Conservation (phyloP, 768 basidiomycete species). For the Mycena capillaripes region DNA sequence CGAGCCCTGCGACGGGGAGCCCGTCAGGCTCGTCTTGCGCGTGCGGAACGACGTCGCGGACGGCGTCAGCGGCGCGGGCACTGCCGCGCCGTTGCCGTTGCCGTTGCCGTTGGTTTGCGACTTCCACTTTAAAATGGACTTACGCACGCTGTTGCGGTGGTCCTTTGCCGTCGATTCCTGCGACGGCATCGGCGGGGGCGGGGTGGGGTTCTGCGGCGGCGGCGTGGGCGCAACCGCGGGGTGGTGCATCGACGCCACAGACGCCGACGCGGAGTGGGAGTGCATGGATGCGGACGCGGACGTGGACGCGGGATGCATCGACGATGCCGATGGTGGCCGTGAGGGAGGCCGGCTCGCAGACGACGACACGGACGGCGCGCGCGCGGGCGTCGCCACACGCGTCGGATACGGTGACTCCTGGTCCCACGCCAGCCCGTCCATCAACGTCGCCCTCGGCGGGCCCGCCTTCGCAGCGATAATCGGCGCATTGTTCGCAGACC, state of each 20-base stretch:
- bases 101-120: conserved; percentile 52
- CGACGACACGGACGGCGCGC: conserved; percentile 36
- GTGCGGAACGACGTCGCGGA: conserved; percentile 33
- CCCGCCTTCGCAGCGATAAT: conserved; percentile 59
- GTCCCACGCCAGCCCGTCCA: conserved; percentile 75
- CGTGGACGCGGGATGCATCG: conserved; percentile 41
- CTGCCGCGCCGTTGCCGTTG: conserved; percentile 37
- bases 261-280: no score
- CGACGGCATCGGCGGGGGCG: conserved; percentile 23
- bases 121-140: conserved; percentile 84
- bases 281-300: no score
- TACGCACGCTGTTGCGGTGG: conserved; percentile 64
- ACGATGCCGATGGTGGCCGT: conserved; percentile 46
- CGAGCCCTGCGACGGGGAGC: conserved; percentile 43
- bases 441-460: conserved; percentile 46
- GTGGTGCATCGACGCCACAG: no score
- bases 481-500: conserved; percentile 46
- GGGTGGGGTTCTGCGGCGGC: conserved; percentile 28
- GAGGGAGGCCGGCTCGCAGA: conserved; percentile 19
- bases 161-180: conserved; percentile 37
- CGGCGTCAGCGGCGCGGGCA: conserved; percentile 36
- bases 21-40: conserved; percentile 32
- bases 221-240: conserved; percentile 37
- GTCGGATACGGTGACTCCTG: conserved; percentile 81
- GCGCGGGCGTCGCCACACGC: conserved; percentile 39